Evolutionary conservation across 768 basidiomycete species (phyloP).

Genomic region (Boletus subparvulus): DNA sequence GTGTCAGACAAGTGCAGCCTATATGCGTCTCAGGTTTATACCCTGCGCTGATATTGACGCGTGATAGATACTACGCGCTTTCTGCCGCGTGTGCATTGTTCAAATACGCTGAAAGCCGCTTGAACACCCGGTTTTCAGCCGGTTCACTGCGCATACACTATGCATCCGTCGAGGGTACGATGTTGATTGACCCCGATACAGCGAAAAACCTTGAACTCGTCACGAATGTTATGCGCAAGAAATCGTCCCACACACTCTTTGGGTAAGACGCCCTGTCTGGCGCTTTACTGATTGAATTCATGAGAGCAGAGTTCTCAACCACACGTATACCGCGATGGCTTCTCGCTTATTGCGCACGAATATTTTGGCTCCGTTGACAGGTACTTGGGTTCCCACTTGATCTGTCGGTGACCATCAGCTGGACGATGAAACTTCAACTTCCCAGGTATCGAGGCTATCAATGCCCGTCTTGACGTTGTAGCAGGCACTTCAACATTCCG

Average conservation of each 20-base stretch:
- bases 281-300: not conserved
- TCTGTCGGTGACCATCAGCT: not conserved
- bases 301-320: constrained; percentile 59
- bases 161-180: constrained; percentile 81
- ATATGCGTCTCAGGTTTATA: constrained; percentile 29
- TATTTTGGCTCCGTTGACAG: constrained; percentile 78
- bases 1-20: constrained; percentile 71
- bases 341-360: constrained; percentile 75
- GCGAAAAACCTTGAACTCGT: constrained; percentile 89
- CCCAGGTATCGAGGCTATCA: constrained; percentile 50
- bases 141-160: constrained; percentile 74
- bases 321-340: constrained; percentile 91
- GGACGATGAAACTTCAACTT: not conserved
- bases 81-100: constrained; percentile 86
- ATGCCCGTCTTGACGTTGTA: constrained; percentile 84
- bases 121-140: constrained; percentile 69
- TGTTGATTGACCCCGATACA: constrained; percentile 92
- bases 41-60: constrained; percentile 5
- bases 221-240: constrained; percentile 65
- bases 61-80: constrained; percentile 78
- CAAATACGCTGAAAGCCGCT: constrained; percentile 71
- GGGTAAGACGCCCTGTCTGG: constrained; percentile 45
- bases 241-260: constrained; percentile 73
- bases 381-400: constrained; percentile 35
- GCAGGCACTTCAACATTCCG: constrained; percentile 49